Percentiles rank a stretch among this genome's conserved stretches.
These are phyloP conservation scores for Glycine latifolia DNA, from an alignment of 306 rosid species.

Conservation along the genomic window DNA sequence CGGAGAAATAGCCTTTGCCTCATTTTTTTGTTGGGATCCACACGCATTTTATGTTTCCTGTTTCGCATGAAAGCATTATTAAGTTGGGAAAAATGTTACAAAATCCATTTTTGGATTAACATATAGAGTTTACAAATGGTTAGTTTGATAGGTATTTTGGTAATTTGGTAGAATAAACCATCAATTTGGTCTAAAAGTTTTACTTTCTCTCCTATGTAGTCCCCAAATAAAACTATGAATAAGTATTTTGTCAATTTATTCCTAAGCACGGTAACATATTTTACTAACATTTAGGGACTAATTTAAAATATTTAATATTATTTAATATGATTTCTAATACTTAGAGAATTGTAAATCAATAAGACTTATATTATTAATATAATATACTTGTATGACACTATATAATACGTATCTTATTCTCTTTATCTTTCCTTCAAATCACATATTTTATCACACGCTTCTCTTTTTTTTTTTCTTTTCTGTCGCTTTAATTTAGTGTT, in stretches of 20 bases:
- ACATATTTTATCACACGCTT: not conserved
- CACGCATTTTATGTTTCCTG: constrained; percentile 26
- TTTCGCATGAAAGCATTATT: not conserved
- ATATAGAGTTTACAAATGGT: not conserved
- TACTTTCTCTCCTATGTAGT: too few species aligned
- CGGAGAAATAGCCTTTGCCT: not conserved
- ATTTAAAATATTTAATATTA: too few species aligned
- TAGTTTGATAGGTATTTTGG: too few species aligned
- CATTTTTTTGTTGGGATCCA: constrained; percentile 41
- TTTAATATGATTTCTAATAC: too few species aligned
- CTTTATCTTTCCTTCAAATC: not conserved
- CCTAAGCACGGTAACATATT: too few species aligned
- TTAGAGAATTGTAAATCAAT: too few species aligned
- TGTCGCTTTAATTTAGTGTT: too few species aligned
- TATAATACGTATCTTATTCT: not conserved
- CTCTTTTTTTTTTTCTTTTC: not conserved
- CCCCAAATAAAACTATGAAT: too few species aligned
- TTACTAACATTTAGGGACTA: too few species aligned
- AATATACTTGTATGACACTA: not conserved
- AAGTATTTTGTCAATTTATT: too few species aligned
- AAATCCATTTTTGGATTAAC: not conserved
- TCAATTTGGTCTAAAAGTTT: too few species aligned
- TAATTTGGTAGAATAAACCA: too few species aligned
- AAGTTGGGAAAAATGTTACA: not conserved
- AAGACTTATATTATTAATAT: not conserved